Evolutionary conservation across 1,284 basidiomycete genomes (phyloP).

Genomic region (Puccinia novopanici): DNA sequence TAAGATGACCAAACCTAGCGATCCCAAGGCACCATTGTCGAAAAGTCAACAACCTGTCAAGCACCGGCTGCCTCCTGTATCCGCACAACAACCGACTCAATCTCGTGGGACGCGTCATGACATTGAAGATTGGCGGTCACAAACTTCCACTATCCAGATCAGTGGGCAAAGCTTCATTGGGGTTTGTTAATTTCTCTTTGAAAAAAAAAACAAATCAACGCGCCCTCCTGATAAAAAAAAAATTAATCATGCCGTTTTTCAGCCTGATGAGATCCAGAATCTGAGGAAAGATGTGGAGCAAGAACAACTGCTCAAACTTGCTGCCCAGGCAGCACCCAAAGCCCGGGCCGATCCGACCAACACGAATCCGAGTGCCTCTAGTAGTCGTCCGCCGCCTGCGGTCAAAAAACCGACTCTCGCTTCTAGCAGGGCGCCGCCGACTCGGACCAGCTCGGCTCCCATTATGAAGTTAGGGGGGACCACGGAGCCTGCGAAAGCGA

Average conservation of each 20-base stretch:
- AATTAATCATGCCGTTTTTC: background rate
- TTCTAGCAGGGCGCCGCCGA: constrained; percentile 3
- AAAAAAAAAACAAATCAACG: background rate
- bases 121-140: constrained; percentile 48
- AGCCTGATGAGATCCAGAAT: constrained; percentile 42
- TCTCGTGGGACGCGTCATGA: constrained; percentile 22
- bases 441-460: constrained; percentile 27
- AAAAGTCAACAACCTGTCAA: constrained; percentile 44
- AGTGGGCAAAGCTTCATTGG: constrained; percentile 46
- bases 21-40: constrained; percentile 16
- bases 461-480: constrained; percentile 1
- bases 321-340: background rate
- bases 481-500: constrained; percentile 1
- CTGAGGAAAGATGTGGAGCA: constrained; percentile 40
- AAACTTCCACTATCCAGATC: constrained; percentile 29
- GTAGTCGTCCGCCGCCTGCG: constrained; percentile 1
- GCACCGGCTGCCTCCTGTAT: background rate
- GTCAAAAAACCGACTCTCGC: background rate
- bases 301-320: constrained; percentile 24
- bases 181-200: constrained; percentile 14
- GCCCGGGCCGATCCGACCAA: background rate
- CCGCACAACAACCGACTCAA: constrained; percentile 19
- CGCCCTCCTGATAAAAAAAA: too few species aligned
- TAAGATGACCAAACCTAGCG: background rate
- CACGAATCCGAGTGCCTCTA: background rate